A percentile compares a stretch with the other conserved stretches of the same genome.
Evolutionary conservation across 75 land plant species (phyloP).

Genomic region (Isoetes taiwanensis): DNA sequence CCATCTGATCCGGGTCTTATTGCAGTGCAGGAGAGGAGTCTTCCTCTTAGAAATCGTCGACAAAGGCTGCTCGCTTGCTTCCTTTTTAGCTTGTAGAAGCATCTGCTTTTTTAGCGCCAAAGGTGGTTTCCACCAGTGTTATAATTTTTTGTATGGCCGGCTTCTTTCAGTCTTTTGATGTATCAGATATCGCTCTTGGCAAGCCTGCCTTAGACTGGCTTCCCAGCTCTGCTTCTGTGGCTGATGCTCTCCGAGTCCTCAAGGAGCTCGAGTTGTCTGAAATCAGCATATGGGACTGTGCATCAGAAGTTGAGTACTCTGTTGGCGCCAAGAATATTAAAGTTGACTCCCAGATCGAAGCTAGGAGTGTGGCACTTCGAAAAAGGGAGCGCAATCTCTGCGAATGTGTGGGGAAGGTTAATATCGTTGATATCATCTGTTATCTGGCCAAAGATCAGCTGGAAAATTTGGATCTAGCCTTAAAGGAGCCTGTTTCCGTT

Average conservation of each 20-base stretch:
- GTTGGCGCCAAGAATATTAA: background rate
- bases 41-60: too few species aligned
- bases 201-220: conserved; percentile 53
- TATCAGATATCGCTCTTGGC: conserved; percentile 69
- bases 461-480: conserved; percentile 29
- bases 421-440: conserved; percentile 58
- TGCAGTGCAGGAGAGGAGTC: too few species aligned
- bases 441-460: conserved; percentile 43
- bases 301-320: background rate
- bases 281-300: conserved; percentile 35
- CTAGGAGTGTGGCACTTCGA: background rate
- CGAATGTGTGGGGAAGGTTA: conserved; percentile 49
- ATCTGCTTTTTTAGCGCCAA: too few species aligned
- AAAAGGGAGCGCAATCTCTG: conserved; percentile 20
- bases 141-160: conserved; percentile 95
- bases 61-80: too few species aligned
- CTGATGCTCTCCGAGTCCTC: conserved; percentile 38
- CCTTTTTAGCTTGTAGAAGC: too few species aligned
- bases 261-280: conserved; percentile 13
- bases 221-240: conserved; percentile 35
- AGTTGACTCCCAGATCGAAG: background rate
- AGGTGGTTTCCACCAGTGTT: too few species aligned
- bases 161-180: conserved; percentile 33
- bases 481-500: conserved; percentile 31
- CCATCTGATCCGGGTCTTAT: too few species aligned